Evolutionary conservation across 1,284 basidiomycete genomes (phyloP).

Genomic region (Sphagnurus paluster): DNA sequence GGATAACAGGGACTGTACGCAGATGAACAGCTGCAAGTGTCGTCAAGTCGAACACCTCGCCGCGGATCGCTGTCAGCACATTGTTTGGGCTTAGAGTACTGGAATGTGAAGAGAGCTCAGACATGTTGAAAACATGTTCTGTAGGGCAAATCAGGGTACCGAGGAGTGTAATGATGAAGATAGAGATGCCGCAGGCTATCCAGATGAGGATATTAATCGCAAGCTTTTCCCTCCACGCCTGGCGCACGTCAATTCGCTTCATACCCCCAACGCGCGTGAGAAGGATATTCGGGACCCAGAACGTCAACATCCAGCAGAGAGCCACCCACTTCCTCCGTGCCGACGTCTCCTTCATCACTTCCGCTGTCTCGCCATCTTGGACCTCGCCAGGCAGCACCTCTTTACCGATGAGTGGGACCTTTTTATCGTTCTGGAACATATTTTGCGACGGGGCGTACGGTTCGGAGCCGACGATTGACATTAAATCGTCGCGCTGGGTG

Average conservation of each 20-base stretch:
- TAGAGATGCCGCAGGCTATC: conserved; percentile 85
- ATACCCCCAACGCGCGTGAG: conserved; percentile 80
- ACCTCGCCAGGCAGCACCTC: conserved; percentile 79
- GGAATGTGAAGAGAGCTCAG: conserved; percentile 78
- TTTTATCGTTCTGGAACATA: conserved; percentile 86
- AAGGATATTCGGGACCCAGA: conserved; percentile 80
- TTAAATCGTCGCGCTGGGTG: conserved; percentile 73
- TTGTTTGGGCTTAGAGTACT: conserved; percentile 65
- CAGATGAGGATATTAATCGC: conserved; percentile 96
- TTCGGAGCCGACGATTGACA: conserved; percentile 83
- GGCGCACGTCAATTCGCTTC: conserved; percentile 92
- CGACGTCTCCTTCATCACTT: conserved; percentile 81
- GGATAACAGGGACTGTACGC: conserved; percentile 74
- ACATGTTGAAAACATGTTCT: conserved; percentile 84
- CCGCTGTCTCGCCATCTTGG: conserved; percentile 83
- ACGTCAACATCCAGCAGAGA: conserved; percentile 90
- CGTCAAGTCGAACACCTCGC: conserved; percentile 90
- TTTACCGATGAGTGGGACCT: conserved; percentile 69
- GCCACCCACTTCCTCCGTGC: conserved; percentile 87
- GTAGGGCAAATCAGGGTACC: conserved; percentile 92
- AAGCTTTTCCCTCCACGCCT: conserved; percentile 98
- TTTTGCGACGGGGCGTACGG: conserved; percentile 92
- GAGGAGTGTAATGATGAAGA: conserved; percentile 93
- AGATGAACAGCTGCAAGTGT: conserved; percentile 60
- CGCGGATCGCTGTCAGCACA: conserved; percentile 82